Evolutionary conservation across 1,284 basidiomycete genomes (phyloP), one percentile per base, ranked within the genome.

Genomic region (Neolentinus lepideus): DNA sequence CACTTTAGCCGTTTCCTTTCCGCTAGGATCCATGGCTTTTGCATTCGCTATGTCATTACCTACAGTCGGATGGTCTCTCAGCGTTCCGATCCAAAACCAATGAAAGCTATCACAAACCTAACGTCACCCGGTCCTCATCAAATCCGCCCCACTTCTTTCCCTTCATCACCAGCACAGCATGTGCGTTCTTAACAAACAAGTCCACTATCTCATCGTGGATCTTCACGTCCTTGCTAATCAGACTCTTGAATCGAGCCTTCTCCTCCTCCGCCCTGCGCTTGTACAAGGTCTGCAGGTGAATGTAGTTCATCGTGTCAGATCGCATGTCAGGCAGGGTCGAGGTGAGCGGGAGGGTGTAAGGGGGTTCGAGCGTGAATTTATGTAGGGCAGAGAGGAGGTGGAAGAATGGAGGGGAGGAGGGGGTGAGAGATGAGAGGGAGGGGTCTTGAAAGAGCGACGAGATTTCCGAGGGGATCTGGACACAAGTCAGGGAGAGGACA

Each of bases 321-420:
- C 97, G 96, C 92, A 99, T 98, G 71, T 99, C 96, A 0, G 96
- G 96, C 1, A 99, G 75, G 0, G 91, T 81, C 1, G 83, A 75
- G 0, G 80, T 76, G 14, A 87, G 71, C 0, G 87, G 87, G 14
- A 73, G 63, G 4, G 65, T n/a, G 76, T 70, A 60, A 58, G 74
- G 74, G 54, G 75, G 76, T 31, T 69, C 67, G 35, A 59, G 71
- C 36, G 78, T 73, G 67, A 86, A 84, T 57, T 78, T 70, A 33
- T 80, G 76, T 29, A 99, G 78, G 0, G 94, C 87, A 19, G 81
- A 75, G n/a, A 98, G 78, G 26, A 98, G 84, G 59, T 94, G 83
- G 75, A 90, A 94, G 71, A 98, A 98, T 8, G 86, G 83, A 6
- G 84, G 77, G 0, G 76, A 76, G 64, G 76, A 64, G 19, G 62